These are phyloP conservation scores for Tricholomella constricta DNA, from an alignment of 768 basidiomycete genomes.

Conservation along the genomic window DNA sequence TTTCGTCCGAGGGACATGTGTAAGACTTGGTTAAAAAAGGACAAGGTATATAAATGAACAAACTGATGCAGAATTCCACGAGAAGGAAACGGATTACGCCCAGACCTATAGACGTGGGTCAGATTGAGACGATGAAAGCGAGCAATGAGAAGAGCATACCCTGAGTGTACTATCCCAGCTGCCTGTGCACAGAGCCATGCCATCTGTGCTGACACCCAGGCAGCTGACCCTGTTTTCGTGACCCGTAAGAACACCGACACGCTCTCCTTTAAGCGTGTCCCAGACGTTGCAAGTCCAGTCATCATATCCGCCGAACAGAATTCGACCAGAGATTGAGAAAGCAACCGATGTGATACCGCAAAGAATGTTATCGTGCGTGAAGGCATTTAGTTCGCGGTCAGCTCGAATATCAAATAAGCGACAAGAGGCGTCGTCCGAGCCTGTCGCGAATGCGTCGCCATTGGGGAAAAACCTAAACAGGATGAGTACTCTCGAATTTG, in stretches of 20 bases:
- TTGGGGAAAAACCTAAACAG: slow-evolving; percentile 93
- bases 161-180: slow-evolving; percentile 97
- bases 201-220: slow-evolving; percentile 92
- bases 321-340: slow-evolving; percentile 96
- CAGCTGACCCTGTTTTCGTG: slow-evolving; percentile 99
- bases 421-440: slow-evolving; percentile 98
- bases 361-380: slow-evolving; percentile 97
- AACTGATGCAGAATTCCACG: slow-evolving; percentile 16
- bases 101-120: slow-evolving; percentile 60
- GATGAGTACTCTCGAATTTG: slow-evolving; percentile 10
- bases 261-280: slow-evolving; percentile 98
- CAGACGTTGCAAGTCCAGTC: slow-evolving; percentile 99
- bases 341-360: slow-evolving; percentile 99
- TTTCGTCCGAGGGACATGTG: slow-evolving; percentile 18
- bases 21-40: slow-evolving; percentile 14
- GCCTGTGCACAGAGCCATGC: slow-evolving; percentile 98
- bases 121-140: neutral
- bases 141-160: slow-evolving; percentile 48
- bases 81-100: slow-evolving; percentile 60
- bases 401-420: slow-evolving; percentile 97
- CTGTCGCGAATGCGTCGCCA: slow-evolving; percentile 98
- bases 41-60: slow-evolving; percentile 22
- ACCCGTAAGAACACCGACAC: slow-evolving; percentile 95
- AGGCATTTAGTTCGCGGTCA: slow-evolving; percentile 94
- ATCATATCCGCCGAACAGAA: slow-evolving; percentile 98